These are phyloP conservation scores for Ophiostoma montium DNA, from an alignment of 2,329 filamentous ascomycete species.

Conservation along the genomic window DNA sequence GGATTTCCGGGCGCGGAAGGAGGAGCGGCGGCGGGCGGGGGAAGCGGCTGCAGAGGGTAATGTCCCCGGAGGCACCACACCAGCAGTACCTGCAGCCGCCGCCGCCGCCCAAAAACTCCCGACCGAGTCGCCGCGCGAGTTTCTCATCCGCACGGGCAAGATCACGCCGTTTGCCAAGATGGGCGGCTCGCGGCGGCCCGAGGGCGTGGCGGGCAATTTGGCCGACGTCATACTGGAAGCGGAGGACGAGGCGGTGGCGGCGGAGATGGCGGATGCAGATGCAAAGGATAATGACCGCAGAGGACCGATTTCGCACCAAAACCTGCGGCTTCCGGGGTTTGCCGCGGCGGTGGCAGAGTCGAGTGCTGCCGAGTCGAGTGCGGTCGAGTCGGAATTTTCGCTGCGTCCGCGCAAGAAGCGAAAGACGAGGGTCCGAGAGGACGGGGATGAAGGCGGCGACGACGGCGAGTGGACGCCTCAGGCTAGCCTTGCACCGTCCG, in stretches of 20 bases:
- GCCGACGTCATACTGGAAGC: constrained; percentile 69
- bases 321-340: constrained; percentile 61
- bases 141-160: constrained; percentile 87
- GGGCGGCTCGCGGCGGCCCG: constrained; percentile 45
- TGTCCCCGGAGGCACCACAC: no score
- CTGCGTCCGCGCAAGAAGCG: constrained; percentile 44
- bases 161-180: constrained; percentile 90
- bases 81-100: neutral
- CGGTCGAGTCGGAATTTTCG: constrained; percentile 38
- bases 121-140: constrained; percentile 76
- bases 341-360: constrained; percentile 29
- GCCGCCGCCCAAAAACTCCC: constrained; percentile 39
- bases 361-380: constrained; percentile 22
- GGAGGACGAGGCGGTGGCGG: constrained; percentile 53
- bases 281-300: constrained; percentile 24
- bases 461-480: constrained; percentile 14
- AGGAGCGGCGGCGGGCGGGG: neutral
- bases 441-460: constrained; percentile 27
- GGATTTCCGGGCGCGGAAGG: constrained; percentile 61
- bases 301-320: constrained; percentile 54
- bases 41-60: no score
- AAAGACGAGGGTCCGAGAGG: constrained; percentile 18
- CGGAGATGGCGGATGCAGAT: constrained; percentile 32
- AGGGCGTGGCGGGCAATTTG: constrained; percentile 52
- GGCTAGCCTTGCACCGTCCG: constrained; percentile 15